A percentile compares a stretch with the other conserved stretches of the same genome.
These are phyloP conservation scores for Eucalyptus cladocalyx DNA, from an alignment of 345 rosid species.

Conservation along the genomic window DNA sequence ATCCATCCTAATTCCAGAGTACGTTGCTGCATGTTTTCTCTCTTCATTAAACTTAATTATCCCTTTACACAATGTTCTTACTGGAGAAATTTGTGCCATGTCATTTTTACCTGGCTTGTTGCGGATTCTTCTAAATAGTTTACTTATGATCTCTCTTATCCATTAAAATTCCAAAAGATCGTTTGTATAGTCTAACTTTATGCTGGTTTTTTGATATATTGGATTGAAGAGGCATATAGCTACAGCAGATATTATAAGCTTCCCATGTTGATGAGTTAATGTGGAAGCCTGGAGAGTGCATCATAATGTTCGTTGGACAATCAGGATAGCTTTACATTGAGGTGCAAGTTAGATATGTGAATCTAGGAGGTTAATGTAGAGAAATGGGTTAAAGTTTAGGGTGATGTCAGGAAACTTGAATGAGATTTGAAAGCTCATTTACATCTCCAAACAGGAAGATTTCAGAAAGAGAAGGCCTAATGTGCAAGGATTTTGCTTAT, in stretches of 20 bases:
- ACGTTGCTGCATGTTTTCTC: not conserved
- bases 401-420: not conserved
- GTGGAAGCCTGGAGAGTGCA: not conserved
- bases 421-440: not conserved
- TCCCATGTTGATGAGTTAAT: not conserved
- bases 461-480: not conserved
- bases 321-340: not conserved
- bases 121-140: not conserved
- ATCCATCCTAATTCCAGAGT: slow-evolving; percentile 72
- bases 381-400: not conserved
- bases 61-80: not conserved
- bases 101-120: not conserved
- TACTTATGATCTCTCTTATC: not conserved
- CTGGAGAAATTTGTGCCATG: not conserved
- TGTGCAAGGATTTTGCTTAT: not conserved
- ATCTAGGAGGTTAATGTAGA: not conserved
- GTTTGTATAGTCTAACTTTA: not conserved
- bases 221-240: not conserved
- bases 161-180: not conserved
- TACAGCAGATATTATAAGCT: not conserved
- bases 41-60: not conserved
- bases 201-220: not conserved
- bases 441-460: not conserved
- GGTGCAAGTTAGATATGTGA: not conserved
- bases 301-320: not conserved